phyloP scores from a whole-genome alignment of 345 rosid species.

The Sonneratia caseolaris region DNA sequence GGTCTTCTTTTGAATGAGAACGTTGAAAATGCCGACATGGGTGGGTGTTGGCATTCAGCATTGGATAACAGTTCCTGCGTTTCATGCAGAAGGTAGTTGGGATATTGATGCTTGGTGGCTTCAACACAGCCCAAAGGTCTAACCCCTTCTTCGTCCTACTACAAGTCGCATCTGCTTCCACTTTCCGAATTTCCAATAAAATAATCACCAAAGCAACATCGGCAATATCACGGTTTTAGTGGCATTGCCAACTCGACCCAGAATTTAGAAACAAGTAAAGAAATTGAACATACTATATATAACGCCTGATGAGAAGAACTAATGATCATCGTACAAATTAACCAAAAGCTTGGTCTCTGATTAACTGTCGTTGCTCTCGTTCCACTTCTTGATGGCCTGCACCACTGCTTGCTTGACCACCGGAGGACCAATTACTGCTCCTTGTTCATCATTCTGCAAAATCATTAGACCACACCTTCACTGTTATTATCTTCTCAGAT shows the following conservation, averaged over 20 bases:
- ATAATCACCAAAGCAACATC: background rate
- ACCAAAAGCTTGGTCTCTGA: background rate
- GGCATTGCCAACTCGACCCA: background rate
- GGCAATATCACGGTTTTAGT: background rate
- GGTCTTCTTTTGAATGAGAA: too few species aligned
- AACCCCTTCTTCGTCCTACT: too few species aligned
- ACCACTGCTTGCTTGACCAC: constrained; percentile 65
- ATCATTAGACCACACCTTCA: background rate
- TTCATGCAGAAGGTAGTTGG: too few species aligned
- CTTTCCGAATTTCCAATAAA: background rate
- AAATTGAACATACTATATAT: background rate
- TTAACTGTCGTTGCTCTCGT: constrained; percentile 15
- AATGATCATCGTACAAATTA: background rate
- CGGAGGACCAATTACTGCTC: constrained; percentile 45
- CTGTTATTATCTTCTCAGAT: too few species aligned
- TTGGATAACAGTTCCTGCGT: too few species aligned
- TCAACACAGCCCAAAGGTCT: too few species aligned
- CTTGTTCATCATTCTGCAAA: constrained; percentile 56
- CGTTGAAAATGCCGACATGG: too few species aligned
- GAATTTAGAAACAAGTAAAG: background rate
- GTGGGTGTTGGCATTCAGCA: too few species aligned
- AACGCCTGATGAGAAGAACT: background rate
- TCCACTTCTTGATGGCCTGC: constrained; percentile 60
- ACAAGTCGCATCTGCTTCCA: background rate
- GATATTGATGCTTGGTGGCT: too few species aligned